Base-by-base conservation (phyloP, 768 basidiomycete species). In the Lepiota subincarnata region DNA sequence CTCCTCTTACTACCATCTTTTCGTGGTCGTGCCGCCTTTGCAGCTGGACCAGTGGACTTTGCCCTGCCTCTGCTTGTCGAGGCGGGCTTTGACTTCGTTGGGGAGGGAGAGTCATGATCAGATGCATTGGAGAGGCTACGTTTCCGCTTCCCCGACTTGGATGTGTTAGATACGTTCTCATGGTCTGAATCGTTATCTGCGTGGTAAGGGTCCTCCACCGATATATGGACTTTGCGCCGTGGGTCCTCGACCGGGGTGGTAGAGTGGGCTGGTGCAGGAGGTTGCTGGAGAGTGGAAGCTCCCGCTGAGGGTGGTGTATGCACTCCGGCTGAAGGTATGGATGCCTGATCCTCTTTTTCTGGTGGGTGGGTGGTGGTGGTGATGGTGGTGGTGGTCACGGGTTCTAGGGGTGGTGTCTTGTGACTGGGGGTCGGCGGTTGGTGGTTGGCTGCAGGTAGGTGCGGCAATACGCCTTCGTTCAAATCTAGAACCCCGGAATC, bases 11-110 rank as follows among this genome's bases (percentile, higher is more conserved):
- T 49, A 24, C 42, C 51, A 14, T 57, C 48, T 3, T 55, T 53
- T 13, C 51, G 49, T n/a, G 53, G 40, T 11, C 39, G 50, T 14
- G 54, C 60, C 14, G 36, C 19, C 13, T 57, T 48, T 22, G 14
- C 45, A 31, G 10, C 28, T 34, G 18, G 51, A n/a, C 18, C 58
- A 50, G 58, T 62, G n/a, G 63, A 64, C 31, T 68, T 67, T 19
- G 62, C 61, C 60, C 70, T 75, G 10, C 64, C 64, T 59, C 74
- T 74, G n/a, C 64, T 66, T 43, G 67, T 66, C 12, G 53, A 62
- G 53, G 57, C 50, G 6, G 62, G 63, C 47, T 62, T 63, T 12
- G 65, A 63, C 49, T 59, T 50, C 18, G 46, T 52, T 28, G 59
- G 48, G 22, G 28, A 31, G 31, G 7, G 20, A n/a, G 26, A 24